These are phyloP conservation scores for Salix koriyanagi DNA, from an alignment of 345 rosid species.

Conservation along the genomic window DNA sequence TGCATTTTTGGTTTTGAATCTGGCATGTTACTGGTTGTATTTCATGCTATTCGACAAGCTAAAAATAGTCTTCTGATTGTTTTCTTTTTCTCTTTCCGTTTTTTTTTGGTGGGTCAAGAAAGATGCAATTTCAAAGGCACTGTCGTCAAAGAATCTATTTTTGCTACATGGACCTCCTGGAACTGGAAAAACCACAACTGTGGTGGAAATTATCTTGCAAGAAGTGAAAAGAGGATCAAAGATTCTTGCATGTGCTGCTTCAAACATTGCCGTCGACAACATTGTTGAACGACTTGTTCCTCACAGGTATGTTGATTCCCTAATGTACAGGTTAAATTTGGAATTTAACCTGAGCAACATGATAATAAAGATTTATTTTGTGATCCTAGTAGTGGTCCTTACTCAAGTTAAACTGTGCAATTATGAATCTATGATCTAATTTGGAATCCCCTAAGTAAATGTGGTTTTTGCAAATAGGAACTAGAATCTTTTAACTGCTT, in stretches of 20 bases:
- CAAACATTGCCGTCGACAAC: slow-evolving; percentile 97
- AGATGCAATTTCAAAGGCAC: slow-evolving; percentile 78
- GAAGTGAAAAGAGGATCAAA: slow-evolving; percentile 94
- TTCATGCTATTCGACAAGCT: slow-evolving; percentile 9
- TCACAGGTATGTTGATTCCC: slow-evolving; percentile 52
- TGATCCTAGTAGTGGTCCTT: slow-evolving; percentile 1
- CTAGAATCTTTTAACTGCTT: background rate
- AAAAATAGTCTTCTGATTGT: background rate
- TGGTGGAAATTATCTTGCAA: slow-evolving; percentile 86
- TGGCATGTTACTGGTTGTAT: background rate
- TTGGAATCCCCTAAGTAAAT: background rate
- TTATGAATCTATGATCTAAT: background rate
- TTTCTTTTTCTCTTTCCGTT: background rate
- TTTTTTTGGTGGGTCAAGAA: slow-evolving; percentile 38
- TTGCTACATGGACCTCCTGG: slow-evolving; percentile 99
- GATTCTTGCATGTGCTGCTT: slow-evolving; percentile 96
- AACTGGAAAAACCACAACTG: slow-evolving; percentile 97
- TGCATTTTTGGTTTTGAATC: background rate
- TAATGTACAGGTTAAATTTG: background rate
- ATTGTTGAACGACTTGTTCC: slow-evolving; percentile 91
- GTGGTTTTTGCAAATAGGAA: background rate
- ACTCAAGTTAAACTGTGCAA: background rate
- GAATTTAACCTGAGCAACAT: background rate
- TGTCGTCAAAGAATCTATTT: slow-evolving; percentile 79
- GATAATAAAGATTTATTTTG: background rate